These are phyloP conservation scores for Fusarium neocosmosporiellum DNA, from an alignment of 2,329 filamentous ascomycete genomes.

Conservation along the genomic window DNA sequence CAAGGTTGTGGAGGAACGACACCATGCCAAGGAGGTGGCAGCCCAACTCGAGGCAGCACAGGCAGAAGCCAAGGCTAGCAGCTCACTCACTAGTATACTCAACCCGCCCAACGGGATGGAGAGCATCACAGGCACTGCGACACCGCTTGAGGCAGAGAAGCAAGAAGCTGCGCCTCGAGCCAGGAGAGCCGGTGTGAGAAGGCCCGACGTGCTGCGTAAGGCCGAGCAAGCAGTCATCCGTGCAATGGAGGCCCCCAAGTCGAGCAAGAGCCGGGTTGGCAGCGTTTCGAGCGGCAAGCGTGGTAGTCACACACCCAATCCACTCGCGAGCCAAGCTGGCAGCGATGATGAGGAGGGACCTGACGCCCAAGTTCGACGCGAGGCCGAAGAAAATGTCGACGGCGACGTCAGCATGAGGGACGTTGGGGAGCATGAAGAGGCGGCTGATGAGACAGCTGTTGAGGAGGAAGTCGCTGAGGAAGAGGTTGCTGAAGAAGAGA, in stretches of 20 bases:
- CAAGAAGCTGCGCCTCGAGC: slow-evolving; percentile 54
- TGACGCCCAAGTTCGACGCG: slow-evolving; percentile 52
- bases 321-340: slow-evolving; percentile 49
- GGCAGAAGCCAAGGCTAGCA: slow-evolving; percentile 49
- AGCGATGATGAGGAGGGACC: slow-evolving; percentile 55
- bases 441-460: slow-evolving; percentile 38
- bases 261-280: slow-evolving; percentile 61
- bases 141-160: slow-evolving; percentile 54
- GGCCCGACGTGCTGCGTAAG: slow-evolving; percentile 69
- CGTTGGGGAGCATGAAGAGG: slow-evolving; percentile 47
- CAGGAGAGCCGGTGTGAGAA: slow-evolving; percentile 59
- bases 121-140: slow-evolving; percentile 47
- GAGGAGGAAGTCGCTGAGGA: slow-evolving; percentile 45
- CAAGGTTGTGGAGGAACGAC: slow-evolving; percentile 59
- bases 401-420: slow-evolving; percentile 59
- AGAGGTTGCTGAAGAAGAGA: slow-evolving; percentile 42
- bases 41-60: slow-evolving; percentile 49
- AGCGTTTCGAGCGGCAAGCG: slow-evolving; percentile 64
- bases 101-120: slow-evolving; percentile 57
- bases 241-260: slow-evolving; percentile 61
- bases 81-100: slow-evolving; percentile 55
- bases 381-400: slow-evolving; percentile 48
- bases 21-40: slow-evolving; percentile 55
- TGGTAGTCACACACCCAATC: slow-evolving; percentile 53
- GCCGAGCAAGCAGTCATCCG: slow-evolving; percentile 69